phyloP scores from a whole-genome alignment of 1,139 yeast genomes.

The Blastobotrys arbuscula region DNA sequence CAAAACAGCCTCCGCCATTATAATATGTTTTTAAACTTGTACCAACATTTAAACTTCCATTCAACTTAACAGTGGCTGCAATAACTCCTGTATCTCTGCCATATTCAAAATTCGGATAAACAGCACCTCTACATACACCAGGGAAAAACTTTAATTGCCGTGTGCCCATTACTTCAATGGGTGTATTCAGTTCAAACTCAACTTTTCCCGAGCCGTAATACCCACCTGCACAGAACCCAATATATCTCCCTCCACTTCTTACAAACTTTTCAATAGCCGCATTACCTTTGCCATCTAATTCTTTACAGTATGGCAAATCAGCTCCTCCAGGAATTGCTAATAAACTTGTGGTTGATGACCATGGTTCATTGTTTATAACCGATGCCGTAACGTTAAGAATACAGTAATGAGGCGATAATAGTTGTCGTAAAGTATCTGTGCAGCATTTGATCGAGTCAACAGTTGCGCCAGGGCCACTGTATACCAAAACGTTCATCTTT shows the following conservation, averaged over 20 bases:
- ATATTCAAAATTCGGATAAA: slow-evolving; percentile 73
- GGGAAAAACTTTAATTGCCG: slow-evolving; percentile 79
- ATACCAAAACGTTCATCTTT: slow-evolving; percentile 72
- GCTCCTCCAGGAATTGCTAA: slow-evolving; percentile 96
- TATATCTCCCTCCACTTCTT: slow-evolving; percentile 67
- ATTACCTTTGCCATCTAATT: slow-evolving; percentile 67
- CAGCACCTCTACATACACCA: slow-evolving; percentile 78
- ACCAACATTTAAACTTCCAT: slow-evolving; percentile 23
- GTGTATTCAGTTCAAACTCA: slow-evolving; percentile 76
- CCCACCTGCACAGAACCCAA: slow-evolving; percentile 97
- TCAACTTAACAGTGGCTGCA: slow-evolving; percentile 47
- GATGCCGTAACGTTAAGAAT: slow-evolving; percentile 64
- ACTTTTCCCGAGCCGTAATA: slow-evolving; percentile 71
- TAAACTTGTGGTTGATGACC: slow-evolving; percentile 74
- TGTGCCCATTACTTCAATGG: slow-evolving; percentile 75
- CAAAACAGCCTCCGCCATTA: slow-evolving; percentile 88
- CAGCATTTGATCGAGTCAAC: slow-evolving; percentile 82
- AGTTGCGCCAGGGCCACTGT: slow-evolving; percentile 79
- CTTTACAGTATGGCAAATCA: slow-evolving; percentile 75
- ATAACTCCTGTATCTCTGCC: slow-evolving; percentile 70
- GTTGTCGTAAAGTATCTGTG: slow-evolving; percentile 62
- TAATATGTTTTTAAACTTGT: slow-evolving; percentile 44
- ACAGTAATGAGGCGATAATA: slow-evolving; percentile 86
- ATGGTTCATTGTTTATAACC: slow-evolving; percentile 72
- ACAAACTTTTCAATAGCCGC: slow-evolving; percentile 57